These are phyloP conservation scores for Ambrosiella beaveri DNA, from an alignment of 2,329 filamentous ascomycete species.

Conservation along the genomic window DNA sequence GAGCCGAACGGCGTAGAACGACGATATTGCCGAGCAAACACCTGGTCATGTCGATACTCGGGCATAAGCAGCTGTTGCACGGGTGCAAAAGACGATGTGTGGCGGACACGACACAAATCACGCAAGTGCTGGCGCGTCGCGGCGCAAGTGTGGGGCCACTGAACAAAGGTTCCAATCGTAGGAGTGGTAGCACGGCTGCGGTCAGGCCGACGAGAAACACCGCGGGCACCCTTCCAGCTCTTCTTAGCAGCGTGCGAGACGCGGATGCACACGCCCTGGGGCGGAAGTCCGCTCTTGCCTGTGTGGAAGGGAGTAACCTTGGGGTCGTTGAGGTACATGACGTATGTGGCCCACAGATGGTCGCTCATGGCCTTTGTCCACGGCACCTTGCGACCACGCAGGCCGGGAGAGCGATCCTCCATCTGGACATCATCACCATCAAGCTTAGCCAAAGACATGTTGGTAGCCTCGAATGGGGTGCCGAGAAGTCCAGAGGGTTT, in stretches of 20 bases:
- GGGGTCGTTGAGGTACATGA: constrained; percentile 48
- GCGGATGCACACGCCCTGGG: constrained; percentile 45
- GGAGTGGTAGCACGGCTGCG: constrained; percentile 1
- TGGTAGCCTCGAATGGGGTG: not conserved
- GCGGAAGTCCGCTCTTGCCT: constrained; percentile 45
- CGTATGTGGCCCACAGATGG: constrained; percentile 49
- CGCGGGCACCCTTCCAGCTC: constrained; percentile 47
- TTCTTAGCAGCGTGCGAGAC: constrained; percentile 49
- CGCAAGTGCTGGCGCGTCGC: constrained; percentile 45
- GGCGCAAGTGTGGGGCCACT: constrained; percentile 47
- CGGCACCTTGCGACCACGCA: constrained; percentile 31
- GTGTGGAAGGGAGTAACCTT: constrained; percentile 49
- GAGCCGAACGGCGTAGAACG: constrained; percentile 31
- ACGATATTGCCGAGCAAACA: constrained; percentile 31
- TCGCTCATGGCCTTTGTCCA: constrained; percentile 50
- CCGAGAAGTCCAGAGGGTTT: constrained; percentile 2
- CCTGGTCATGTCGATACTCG: constrained; percentile 36
- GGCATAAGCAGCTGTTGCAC: constrained; percentile 31
- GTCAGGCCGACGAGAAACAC: constrained; percentile 11
- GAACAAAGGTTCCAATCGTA: constrained; percentile 13
- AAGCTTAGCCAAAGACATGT: not conserved
- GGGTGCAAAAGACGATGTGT: constrained; percentile 26
- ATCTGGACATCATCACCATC: constrained; percentile 6
- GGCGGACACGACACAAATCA: constrained; percentile 42
- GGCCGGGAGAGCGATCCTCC: constrained; percentile 4